These are phyloP conservation scores for Jacaranda mimosifolia DNA, from an alignment of 257 asterid genomes.

Conservation along the genomic window DNA sequence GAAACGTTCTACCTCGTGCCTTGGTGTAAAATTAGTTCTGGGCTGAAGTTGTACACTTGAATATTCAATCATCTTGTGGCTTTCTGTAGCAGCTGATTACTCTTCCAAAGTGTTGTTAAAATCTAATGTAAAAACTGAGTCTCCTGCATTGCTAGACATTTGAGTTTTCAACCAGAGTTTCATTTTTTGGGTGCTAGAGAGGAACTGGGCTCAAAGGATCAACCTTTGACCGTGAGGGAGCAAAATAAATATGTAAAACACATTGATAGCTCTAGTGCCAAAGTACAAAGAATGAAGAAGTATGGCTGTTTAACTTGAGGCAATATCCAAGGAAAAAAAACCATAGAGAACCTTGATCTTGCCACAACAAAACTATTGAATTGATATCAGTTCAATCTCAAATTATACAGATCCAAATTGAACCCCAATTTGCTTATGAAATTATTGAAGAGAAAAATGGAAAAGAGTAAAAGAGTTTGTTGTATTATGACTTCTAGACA, in stretches of 20 bases:
- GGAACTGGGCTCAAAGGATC: too few species aligned
- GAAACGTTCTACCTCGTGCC: not conserved
- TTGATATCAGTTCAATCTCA: slow-evolving; percentile 13
- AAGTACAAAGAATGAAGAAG: not conserved
- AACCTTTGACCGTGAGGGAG: too few species aligned
- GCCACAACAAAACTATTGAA: slow-evolving; percentile 2
- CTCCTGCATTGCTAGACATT: too few species aligned
- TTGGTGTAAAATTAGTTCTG: not conserved
- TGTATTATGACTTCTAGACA: slow-evolving; percentile 38
- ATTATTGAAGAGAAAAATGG: not conserved
- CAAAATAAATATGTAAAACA: too few species aligned
- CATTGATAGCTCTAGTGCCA: too few species aligned
- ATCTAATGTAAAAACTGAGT: too few species aligned
- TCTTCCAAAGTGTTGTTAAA: not conserved
- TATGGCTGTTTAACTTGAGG: slow-evolving; percentile 7
- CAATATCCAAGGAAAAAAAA: not conserved
- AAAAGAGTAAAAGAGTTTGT: not conserved
- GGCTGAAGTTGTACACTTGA: not conserved
- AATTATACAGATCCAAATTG: slow-evolving; percentile 25
- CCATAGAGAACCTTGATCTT: not conserved
- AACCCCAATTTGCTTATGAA: slow-evolving; percentile 42
- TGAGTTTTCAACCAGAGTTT: too few species aligned
- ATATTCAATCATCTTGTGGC: slow-evolving; percentile 5
- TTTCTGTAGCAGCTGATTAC: not conserved
- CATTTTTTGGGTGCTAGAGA: not conserved